Conservation (phyloP, 148 eudicot genomes). For the Arbutus unedo region DNA sequence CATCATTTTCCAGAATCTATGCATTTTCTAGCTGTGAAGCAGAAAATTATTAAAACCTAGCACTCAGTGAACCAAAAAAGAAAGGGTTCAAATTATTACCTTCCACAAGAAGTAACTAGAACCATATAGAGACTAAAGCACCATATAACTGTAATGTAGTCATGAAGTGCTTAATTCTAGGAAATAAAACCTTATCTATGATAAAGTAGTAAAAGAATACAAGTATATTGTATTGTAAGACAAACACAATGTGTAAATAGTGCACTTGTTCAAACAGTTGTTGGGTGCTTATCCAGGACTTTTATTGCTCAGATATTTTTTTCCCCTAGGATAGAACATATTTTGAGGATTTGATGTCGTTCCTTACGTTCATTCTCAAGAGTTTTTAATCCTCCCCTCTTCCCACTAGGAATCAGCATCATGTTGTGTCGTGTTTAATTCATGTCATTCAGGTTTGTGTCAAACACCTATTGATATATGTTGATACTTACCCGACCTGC, state of each 20-base stretch:
- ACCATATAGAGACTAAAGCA: not conserved
- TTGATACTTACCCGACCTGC: too few species aligned
- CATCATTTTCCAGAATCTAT: not conserved
- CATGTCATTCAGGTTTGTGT: too few species aligned
- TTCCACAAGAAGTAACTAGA: not conserved
- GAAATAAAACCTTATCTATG: not conserved
- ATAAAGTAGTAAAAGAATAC: not conserved
- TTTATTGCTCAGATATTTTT: not conserved
- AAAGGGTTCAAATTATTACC: not conserved
- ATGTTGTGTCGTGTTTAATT: too few species aligned
- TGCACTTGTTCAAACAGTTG: not conserved
- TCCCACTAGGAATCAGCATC: too few species aligned
- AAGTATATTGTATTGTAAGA: not conserved
- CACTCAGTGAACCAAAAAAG: not conserved
- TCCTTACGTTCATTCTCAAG: not conserved
- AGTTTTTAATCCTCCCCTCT: not conserved
- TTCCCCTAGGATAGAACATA: not conserved
- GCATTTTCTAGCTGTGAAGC: not conserved
- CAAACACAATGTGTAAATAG: not conserved
- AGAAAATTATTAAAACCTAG: not conserved
- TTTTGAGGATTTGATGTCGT: not conserved
- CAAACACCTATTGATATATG: too few species aligned
- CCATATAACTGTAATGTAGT: not conserved
- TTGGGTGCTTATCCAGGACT: not conserved
- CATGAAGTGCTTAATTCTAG: not conserved